phyloP scores from a whole-genome alignment of 2,329 filamentous ascomycete genomes.

The Mariannaea elegans region DNA sequence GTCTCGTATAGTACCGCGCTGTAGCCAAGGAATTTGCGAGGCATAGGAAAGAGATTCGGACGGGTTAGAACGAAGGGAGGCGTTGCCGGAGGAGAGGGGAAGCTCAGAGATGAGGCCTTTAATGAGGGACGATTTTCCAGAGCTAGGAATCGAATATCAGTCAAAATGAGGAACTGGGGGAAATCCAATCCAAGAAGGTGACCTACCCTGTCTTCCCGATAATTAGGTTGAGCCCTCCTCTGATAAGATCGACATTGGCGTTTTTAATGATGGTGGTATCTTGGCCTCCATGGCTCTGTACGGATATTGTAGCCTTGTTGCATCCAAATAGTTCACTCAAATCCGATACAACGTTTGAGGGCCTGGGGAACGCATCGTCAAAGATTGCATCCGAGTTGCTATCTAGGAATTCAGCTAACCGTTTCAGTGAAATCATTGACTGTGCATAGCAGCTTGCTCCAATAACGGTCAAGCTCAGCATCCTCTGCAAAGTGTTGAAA shows the following conservation, averaged over 20 bases:
- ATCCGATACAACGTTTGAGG: too few relatives aligned
- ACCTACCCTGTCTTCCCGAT: constrained; percentile 55
- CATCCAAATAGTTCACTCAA: too few relatives aligned
- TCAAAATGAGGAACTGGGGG: neutral
- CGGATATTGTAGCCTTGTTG: too few relatives aligned
- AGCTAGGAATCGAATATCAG: constrained; percentile 57
- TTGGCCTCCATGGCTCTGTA: too few relatives aligned
- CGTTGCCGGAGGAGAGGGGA: too few relatives aligned
- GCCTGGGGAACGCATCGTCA: too few relatives aligned
- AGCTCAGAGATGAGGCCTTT: constrained; percentile 71
- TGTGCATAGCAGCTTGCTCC: constrained; percentile 5
- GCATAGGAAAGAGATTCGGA: constrained; percentile 11
- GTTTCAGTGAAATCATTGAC: constrained; percentile 1
- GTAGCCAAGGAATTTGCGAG: constrained; percentile 75
- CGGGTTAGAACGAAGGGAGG: constrained; percentile 48
- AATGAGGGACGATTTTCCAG: constrained; percentile 74
- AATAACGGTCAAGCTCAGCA: constrained; percentile 9
- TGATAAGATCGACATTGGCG: constrained; percentile 69
- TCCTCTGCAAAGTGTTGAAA: constrained; percentile 13
- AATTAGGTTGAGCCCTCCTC: constrained; percentile 70
- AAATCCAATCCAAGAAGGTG: neutral
- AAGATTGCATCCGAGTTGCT: too few relatives aligned
- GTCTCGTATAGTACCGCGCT: constrained; percentile 76
- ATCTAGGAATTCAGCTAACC: neutral
- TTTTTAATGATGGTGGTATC: constrained; percentile 61